Percentiles rank a stretch among this genome's conserved stretches.
phyloP scores from a whole-genome alignment of 768 basidiomycete species.

The Coprinopsis sp. region DNA sequence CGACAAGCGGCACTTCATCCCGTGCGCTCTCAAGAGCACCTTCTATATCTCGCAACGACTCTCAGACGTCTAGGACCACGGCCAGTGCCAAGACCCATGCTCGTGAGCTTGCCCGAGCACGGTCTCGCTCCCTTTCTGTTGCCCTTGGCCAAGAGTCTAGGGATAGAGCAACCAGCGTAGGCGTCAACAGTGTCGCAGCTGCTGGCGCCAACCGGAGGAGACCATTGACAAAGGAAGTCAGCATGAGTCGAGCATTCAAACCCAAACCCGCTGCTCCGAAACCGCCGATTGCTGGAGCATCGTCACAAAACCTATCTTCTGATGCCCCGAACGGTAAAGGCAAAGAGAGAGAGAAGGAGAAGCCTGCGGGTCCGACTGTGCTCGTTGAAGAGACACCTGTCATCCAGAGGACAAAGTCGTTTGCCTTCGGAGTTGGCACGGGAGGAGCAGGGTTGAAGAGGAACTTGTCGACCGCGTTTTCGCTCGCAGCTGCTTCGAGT shows the following conservation, averaged over 20 bases:
- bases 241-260: constrained; percentile 73
- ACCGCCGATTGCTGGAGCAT: not conserved
- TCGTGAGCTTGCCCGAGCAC: constrained; percentile 31
- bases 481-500: not conserved
- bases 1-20: constrained; percentile 29
- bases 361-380: not conserved
- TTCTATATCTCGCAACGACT: constrained; percentile 15
- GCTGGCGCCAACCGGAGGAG: constrained; percentile 40
- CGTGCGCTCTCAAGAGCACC: constrained; percentile 20
- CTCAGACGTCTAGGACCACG: constrained; percentile 10
- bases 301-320: constrained; percentile 3
- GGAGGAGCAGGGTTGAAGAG: not conserved
- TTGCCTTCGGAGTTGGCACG: constrained; percentile 6
- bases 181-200: constrained; percentile 32
- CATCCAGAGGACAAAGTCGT: constrained; percentile 24
- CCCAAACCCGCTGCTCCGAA: constrained; percentile 19
- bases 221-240: constrained; percentile 67
- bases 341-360: not conserved
- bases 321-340: not conserved
- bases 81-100: constrained; percentile 10
- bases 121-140: constrained; percentile 63
- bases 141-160: constrained; percentile 58
- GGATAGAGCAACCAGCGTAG: constrained; percentile 28
- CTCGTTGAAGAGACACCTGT: constrained; percentile 15
- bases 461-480: constrained; percentile 1